Conservation (phyloP, 305 asterid species). For the Solanum hybrid region DNA sequence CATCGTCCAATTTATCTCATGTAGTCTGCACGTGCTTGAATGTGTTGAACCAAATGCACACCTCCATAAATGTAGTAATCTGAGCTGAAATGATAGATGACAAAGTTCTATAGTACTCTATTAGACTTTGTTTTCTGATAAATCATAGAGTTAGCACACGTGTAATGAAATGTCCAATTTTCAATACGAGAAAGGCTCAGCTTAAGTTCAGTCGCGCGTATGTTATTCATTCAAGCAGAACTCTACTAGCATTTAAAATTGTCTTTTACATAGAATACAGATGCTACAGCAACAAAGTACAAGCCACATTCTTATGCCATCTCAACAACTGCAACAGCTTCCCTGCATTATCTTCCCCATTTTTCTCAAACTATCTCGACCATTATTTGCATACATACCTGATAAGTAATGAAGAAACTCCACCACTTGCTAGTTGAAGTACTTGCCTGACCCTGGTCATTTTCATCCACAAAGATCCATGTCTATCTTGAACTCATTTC, state of each 20-base stretch:
- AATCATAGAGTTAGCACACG: not conserved
- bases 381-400: conserved; percentile 9
- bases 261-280: not conserved
- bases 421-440: conserved; percentile 2
- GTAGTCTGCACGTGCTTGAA: not conserved
- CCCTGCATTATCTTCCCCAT: not conserved
- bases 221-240: not conserved
- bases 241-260: not conserved
- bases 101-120: not conserved
- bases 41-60: not conserved
- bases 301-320: not conserved
- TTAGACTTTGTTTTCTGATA: not conserved
- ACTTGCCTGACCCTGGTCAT: conserved; percentile 11
- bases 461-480: conserved; percentile 26
- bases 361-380: not conserved
- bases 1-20: not conserved
- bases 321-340: not conserved
- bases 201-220: not conserved
- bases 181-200: not conserved
- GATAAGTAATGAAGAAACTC: conserved; percentile 8
- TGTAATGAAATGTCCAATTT: not conserved
- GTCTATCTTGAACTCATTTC: conserved; percentile 47
- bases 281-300: not conserved
- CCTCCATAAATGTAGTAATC: not conserved
- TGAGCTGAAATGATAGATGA: not conserved